Evolutionary conservation across 1,284 basidiomycete species (phyloP).

Genomic region (Ceratobasidium sp.): DNA sequence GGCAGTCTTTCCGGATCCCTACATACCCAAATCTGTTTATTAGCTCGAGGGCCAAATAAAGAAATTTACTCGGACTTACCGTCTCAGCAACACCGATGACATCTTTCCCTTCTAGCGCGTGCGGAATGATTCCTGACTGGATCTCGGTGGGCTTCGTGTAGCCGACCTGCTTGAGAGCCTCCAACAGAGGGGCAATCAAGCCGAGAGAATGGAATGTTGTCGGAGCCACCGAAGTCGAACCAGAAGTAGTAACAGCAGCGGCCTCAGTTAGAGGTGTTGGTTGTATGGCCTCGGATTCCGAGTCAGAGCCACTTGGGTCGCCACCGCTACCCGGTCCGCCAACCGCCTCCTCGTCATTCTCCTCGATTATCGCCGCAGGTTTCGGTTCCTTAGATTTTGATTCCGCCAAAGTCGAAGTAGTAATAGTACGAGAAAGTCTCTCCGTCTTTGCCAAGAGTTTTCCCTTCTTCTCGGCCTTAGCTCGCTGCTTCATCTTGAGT

Average conservation of each 20-base stretch:
- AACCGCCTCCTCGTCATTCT: too few relatives aligned
- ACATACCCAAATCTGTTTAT: not conserved
- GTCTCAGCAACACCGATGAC: slow-evolving; percentile 98
- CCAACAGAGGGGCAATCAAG: slow-evolving; percentile 88
- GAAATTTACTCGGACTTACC: slow-evolving; percentile 22
- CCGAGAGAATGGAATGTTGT: slow-evolving; percentile 71
- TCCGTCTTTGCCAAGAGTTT: not conserved
- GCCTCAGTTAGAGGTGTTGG: not conserved
- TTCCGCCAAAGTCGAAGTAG: not conserved
- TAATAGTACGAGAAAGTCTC: not conserved
- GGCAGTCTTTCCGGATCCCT: slow-evolving; percentile 96
- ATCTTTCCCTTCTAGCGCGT: slow-evolving; percentile 90
- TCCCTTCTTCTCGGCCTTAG: slow-evolving; percentile 24
- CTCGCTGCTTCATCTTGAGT: slow-evolving; percentile 38
- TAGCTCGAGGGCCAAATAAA: not conserved
- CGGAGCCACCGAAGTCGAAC: slow-evolving; percentile 35
- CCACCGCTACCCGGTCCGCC: too few relatives aligned
- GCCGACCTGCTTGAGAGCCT: slow-evolving; percentile 83
- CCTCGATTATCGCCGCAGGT: too few relatives aligned
- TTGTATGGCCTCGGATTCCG: not conserved
- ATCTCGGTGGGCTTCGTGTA: slow-evolving; percentile 94
- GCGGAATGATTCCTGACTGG: slow-evolving; percentile 88
- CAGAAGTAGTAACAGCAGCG: not conserved
- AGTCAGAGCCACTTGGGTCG: not conserved
- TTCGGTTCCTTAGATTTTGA: too few relatives aligned